Base-by-base conservation (phyloP, 306 rosid species). In the Pueraria montana region DNA sequence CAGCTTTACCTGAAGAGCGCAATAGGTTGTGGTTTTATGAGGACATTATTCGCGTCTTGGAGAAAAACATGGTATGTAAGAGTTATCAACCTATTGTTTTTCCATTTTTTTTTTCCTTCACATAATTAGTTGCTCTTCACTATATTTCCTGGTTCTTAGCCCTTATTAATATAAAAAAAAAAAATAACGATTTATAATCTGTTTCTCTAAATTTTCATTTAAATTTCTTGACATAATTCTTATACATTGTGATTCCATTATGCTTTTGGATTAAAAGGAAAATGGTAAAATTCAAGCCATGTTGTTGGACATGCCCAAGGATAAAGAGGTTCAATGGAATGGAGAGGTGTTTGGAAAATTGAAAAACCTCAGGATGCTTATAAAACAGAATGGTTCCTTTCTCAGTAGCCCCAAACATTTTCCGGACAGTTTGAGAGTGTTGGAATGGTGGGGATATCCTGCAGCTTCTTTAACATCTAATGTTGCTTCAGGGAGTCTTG, bases 291-390 rank as follows among this genome's bases (percentile, higher is more conserved):
- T 59, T 6, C 49, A 32, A 43, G 23, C 18, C 24, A 76, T 77
- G 23, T 5, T 68, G 61, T 11, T 50, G 26, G 55, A 83, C 8
- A 5, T 59, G 36, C 64, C 46, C 2, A 16, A 55, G 32, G 76
- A 21, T 32, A 5, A 74, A 24, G 30, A 53, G 8, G 20, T 61
- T 13, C 72, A 48, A 21, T 69, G 73, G 82, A 36, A 50, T 2
- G 46, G 42, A 14, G 27, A 58, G 16, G 78, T 30, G 20, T 58
- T 83, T 16, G 50, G 14, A 26, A 76, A 59, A 77, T 56, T 67
- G 78, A 45, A 55, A 3, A 55, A 32, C 45, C 86, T 76, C 14
- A 83, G 32, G 42, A 76, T 76, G 24, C 78, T 76, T n/a, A 43
- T n/a, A 12, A 8, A 66, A 16, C 11, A 4, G 23, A 55, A 55